These are phyloP conservation scores for Dioscorea cayenensis DNA, from an alignment of 116 monocot genomes.

Conservation along the genomic window DNA sequence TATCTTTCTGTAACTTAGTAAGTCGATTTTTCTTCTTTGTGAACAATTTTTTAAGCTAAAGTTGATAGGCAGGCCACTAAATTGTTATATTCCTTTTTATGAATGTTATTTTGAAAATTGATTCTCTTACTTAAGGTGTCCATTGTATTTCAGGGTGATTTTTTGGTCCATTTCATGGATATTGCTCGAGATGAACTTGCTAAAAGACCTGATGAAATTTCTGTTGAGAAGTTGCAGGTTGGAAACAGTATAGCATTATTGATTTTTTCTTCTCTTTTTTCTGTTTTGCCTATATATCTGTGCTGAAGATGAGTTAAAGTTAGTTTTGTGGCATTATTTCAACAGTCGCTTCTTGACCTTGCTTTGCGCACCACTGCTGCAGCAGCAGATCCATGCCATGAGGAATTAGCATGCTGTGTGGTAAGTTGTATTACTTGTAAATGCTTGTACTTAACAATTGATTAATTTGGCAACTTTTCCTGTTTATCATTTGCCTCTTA, in stretches of 20 bases:
- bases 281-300: conserved; percentile 1
- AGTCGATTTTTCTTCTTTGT: neutral
- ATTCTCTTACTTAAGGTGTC: conserved; percentile 1
- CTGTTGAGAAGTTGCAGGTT: conserved; percentile 93
- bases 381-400: conserved; percentile 86
- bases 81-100: neutral
- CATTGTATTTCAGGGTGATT: conserved; percentile 78
- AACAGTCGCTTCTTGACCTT: conserved; percentile 93
- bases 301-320: neutral
- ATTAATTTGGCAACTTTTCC: neutral
- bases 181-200: conserved; percentile 88
- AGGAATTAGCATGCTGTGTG: conserved; percentile 88
- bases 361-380: conserved; percentile 93
- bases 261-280: neutral
- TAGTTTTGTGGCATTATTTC: neutral
- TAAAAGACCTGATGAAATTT: conserved; percentile 84
- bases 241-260: neutral
- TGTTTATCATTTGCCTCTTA: conserved; percentile 10
- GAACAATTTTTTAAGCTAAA: neutral
- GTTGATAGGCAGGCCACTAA: neutral
- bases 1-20: too few relatives aligned
- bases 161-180: conserved; percentile 99
- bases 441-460: neutral
- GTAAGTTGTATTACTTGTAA: conserved; percentile 29
- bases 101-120: neutral